phyloP scores from a whole-genome alignment of 306 rosid species.

The Calophaca sinica region DNA sequence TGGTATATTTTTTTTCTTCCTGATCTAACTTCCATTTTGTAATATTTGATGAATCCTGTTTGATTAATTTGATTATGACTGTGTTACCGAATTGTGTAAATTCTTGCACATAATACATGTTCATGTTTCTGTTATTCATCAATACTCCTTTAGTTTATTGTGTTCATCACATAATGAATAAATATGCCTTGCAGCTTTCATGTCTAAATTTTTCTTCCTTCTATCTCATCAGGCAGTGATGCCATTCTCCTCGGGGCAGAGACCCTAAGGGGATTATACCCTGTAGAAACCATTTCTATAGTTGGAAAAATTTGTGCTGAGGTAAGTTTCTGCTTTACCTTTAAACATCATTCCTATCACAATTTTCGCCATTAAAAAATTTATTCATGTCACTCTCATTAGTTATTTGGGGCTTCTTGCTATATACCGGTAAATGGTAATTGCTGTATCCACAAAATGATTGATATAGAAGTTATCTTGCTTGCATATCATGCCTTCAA shows the following conservation, averaged over 20 bases:
- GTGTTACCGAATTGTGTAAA: background rate
- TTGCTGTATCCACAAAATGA: too few species aligned
- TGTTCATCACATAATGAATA: conserved; percentile 28
- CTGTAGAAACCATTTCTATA: conserved; percentile 86
- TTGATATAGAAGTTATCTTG: background rate
- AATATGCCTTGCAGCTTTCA: conserved; percentile 31
- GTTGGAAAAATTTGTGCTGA: conserved; percentile 94
- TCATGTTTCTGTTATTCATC: conserved; percentile 26
- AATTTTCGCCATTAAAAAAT: background rate
- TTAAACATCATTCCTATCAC: conserved; percentile 19
- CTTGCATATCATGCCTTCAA: background rate
- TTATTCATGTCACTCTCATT: background rate
- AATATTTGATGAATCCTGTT: conserved; percentile 26
- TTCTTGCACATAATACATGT: background rate
- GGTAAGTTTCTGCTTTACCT: conserved; percentile 53
- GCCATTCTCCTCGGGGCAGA: conserved; percentile 98
- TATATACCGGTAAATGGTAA: too few species aligned
- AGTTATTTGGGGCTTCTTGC: background rate
- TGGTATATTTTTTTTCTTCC: conserved; percentile 54
- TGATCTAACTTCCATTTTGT: background rate
- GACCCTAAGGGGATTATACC: conserved; percentile 90
- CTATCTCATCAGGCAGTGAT: conserved; percentile 75
- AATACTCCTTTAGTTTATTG: conserved; percentile 32
- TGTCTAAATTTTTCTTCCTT: conserved; percentile 28
- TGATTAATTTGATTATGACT: conserved; percentile 13